These are phyloP conservation scores for Ustilago sp. DNA, from an alignment of 1,284 basidiomycete genomes.

Conservation along the genomic window DNA sequence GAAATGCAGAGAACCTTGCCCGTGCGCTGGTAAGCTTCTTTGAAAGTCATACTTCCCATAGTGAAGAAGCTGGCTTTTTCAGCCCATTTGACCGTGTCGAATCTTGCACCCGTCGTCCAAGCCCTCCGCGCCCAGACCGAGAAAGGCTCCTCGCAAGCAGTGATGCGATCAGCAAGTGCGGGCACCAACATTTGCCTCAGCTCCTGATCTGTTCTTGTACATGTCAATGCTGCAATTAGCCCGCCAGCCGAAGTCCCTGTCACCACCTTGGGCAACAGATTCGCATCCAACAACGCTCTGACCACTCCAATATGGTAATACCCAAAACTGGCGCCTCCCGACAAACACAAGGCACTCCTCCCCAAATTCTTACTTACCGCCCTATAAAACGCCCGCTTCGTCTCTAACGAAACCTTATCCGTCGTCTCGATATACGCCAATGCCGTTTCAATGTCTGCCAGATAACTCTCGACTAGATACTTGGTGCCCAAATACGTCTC, in stretches of 20 bases:
- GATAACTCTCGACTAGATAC: slow-evolving; percentile 60
- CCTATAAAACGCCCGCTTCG: slow-evolving; percentile 93
- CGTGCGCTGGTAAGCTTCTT: slow-evolving; percentile 91
- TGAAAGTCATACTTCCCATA: slow-evolving; percentile 92
- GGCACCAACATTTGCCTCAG: slow-evolving; percentile 75
- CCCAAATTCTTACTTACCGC: slow-evolving; percentile 88
- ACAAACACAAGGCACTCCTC: slow-evolving; percentile 88
- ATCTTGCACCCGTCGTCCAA: slow-evolving; percentile 88
- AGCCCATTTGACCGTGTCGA: slow-evolving; percentile 92
- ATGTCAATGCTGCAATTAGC: slow-evolving; percentile 77
- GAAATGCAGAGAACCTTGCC: slow-evolving; percentile 91
- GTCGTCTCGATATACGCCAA: slow-evolving; percentile 54
- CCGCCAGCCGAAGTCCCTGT: slow-evolving; percentile 92
- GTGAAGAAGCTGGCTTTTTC: slow-evolving; percentile 83
- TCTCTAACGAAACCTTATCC: slow-evolving; percentile 78
- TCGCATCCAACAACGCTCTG: slow-evolving; percentile 88
- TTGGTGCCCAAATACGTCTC: slow-evolving; percentile 75
- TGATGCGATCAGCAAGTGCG: slow-evolving; percentile 80
- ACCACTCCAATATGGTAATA: slow-evolving; percentile 90
- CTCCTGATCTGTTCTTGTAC: slow-evolving; percentile 91
- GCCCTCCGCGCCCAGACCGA: slow-evolving; percentile 81
- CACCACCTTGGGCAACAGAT: slow-evolving; percentile 87
- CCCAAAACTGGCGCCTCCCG: slow-evolving; percentile 92
- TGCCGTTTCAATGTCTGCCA: slow-evolving; percentile 57
- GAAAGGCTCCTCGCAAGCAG: slow-evolving; percentile 84